Base-by-base conservation (phyloP, 768 basidiomycete genomes). In the Trametes elegans region DNA sequence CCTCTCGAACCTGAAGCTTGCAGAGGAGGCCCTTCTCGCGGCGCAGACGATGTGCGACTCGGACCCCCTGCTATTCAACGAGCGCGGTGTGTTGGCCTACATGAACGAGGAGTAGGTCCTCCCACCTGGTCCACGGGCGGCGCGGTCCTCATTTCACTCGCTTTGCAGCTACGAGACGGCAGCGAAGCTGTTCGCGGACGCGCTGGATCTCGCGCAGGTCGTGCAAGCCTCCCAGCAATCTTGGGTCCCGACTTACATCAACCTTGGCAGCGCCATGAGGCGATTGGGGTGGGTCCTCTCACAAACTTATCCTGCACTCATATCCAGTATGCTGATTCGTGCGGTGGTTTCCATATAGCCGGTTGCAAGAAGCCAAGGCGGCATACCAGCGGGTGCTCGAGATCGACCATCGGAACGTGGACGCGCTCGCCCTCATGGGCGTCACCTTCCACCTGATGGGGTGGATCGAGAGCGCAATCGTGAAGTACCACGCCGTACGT, bases 21-120 rank as follows among this genome's bases (percentile, higher is more conserved):
- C 97, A 4, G 87, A 90, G 44, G 96, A 98, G 65, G 90, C 96
- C 16, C 77, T 99, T 36, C 78, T 82, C 57, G 91, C 94, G 1
- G 88, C 95, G 4, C 74, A 85, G 61, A 71, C 78, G 3, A 86
- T 95, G 74, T 95, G 94, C 66, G 81, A 88, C 57, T 84, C 82
- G 8, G 97, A 99, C 65, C 95, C 97, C 32, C 73, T 98, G 51
- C 75, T 98, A 41, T 77, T 88, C 51, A 98, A 98, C 66, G 97
- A 99, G 72, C 76, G 90, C 21, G 97, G 94, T 3, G 93, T 98
- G 0, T 88, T 97, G 80, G 87, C 88, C 3, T 97, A 86, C 70
- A 90, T 90, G 64, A 88, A 85, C 55, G 85, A 85, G 71, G 75
- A 90, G 92, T 95, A 64, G 68, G 86, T 74, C 7, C 13, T 0